Base-by-base conservation (phyloP, 352 stramenopile species). In the Globisporangium takayamanum region DNA sequence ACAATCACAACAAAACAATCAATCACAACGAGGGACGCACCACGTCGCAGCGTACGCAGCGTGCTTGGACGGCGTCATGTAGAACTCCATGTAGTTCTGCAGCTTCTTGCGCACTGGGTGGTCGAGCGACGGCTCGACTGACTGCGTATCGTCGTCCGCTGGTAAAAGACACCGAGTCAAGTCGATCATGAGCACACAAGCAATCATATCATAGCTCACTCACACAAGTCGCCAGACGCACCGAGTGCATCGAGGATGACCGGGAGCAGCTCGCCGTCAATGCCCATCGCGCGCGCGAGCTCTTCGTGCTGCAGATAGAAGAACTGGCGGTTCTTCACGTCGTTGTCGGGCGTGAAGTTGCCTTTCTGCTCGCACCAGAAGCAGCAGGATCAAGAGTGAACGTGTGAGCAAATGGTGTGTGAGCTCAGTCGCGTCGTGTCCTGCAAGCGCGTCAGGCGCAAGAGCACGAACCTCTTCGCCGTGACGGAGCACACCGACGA, bases 11-110 rank as follows among this genome's bases (percentile, higher is more conserved):
- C 30, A 55, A 5, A 16, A 36, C 3, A 28, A 25, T 4, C 20
- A 50, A 47, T 26, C 30, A 25, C 0, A 37, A 44, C 11, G 1
- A 33, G 5, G 26, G 22, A 20, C 72, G 48, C 80, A 94, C 85
- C 85, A 95, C 5, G 84, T 95, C 26, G 73, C 78, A 3, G 85
- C 85, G 52, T 95, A 95, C 41, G 78, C 84, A 4, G 79, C 83
- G 65, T 95, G 85, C 66, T 93, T 95, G 53, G 84, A 72, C 25
- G 85, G 85, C 6, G 85, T 92, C 85, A 95, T 95, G 81, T 95
- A 93, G 60, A 95, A 95, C 51, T 89, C 80, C 57, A 88, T 60
- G 68, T 92, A 95, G 41, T 80, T 91, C 22, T 75, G 67, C 33
- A 91, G 67, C 45, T 70, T 88, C 66, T 95, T 95, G 62, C 80